Conservation (phyloP, 306 rosid species). For the Quercus agrifolia region DNA sequence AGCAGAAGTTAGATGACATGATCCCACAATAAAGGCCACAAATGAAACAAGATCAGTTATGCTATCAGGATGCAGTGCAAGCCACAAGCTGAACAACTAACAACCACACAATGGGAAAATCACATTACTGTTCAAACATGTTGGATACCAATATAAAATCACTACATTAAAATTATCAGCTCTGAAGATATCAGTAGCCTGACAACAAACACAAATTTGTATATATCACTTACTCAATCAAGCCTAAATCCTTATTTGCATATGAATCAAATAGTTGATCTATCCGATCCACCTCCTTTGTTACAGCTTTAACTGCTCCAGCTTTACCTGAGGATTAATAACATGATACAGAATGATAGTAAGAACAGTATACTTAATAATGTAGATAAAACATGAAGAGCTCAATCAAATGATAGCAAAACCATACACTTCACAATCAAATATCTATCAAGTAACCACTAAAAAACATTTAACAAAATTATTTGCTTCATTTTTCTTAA, state of each 20-base stretch:
- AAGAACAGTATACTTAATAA: neutral
- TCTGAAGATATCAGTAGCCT: neutral
- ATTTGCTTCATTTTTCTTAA: neutral
- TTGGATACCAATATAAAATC: neutral
- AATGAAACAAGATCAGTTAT: neutral
- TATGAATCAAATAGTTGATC: constrained; percentile 42
- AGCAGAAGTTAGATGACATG: neutral
- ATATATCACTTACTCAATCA: constrained; percentile 59
- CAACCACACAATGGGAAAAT: neutral
- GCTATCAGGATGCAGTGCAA: neutral
- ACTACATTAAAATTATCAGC: neutral
- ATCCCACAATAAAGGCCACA: neutral
- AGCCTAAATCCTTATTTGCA: constrained; percentile 34
- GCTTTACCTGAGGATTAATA: constrained; percentile 40
- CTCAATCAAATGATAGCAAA: constrained; percentile 5
- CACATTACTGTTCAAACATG: neutral
- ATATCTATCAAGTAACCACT: neutral
- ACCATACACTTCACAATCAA: neutral
- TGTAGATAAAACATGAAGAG: neutral
- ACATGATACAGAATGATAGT: constrained; percentile 12
- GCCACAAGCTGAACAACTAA: neutral
- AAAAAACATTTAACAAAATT: neutral
- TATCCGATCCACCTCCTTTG: constrained; percentile 42
- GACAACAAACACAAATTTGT: constrained; percentile 4
- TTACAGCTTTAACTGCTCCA: constrained; percentile 34